A percentile compares a stretch with the other conserved stretches of the same genome.
Evolutionary conservation across 495 filamentous ascomycete species (phyloP).

Genomic region (Arthonia radiata): DNA sequence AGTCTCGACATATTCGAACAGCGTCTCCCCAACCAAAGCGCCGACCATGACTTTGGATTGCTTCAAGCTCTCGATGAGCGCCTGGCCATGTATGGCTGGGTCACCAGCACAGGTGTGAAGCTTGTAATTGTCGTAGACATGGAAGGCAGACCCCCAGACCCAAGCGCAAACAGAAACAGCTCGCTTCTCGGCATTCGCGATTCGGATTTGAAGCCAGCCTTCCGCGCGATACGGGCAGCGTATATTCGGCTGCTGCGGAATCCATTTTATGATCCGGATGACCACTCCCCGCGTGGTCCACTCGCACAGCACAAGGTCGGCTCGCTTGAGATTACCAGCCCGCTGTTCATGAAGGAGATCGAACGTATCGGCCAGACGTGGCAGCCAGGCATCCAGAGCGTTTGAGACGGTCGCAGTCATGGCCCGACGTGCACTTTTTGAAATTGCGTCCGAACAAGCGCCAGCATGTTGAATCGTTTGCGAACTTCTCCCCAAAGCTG

Average conservation of each 20-base stretch:
- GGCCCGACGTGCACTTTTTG: too few relatives aligned
- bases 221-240: constrained; percentile 69
- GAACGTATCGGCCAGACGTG: constrained; percentile 55
- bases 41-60: constrained; percentile 68
- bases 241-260: constrained; percentile 80
- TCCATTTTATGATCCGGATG: constrained; percentile 82
- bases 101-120: constrained; percentile 89
- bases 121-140: constrained; percentile 76
- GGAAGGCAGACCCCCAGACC: constrained; percentile 26
- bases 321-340: constrained; percentile 51
- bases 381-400: constrained; percentile 24
- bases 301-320: constrained; percentile 16
- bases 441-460: too few relatives aligned
- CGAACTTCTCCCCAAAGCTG: too few relatives aligned
- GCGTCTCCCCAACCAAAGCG: constrained; percentile 32
- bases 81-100: constrained; percentile 74
- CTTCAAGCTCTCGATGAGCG: constrained; percentile 83
- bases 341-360: constrained; percentile 59
- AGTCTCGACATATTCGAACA: constrained; percentile 85
- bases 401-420: too few relatives aligned
- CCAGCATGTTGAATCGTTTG: too few relatives aligned
- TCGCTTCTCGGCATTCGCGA: constrained; percentile 39
- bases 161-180: constrained; percentile 10
- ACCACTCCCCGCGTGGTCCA: constrained; percentile 31
- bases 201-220: constrained; percentile 64